These are phyloP conservation scores for Dentiscutata heterogama DNA, from an alignment of 371 early-diverging fungal species.

Conservation along the genomic window DNA sequence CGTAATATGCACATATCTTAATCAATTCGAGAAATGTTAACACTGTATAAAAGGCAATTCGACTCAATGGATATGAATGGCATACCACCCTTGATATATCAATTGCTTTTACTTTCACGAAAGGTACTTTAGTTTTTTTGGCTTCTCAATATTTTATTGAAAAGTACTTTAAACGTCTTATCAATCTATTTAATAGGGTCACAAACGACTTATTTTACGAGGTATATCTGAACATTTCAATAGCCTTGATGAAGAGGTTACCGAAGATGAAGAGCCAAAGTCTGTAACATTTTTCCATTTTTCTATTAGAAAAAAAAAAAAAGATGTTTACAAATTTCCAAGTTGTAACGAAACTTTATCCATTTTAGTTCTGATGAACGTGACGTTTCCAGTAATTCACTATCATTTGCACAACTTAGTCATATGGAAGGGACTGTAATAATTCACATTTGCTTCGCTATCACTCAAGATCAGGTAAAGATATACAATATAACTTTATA, in stretches of 20 bases:
- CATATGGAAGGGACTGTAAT: conserved; percentile 69
- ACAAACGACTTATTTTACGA: conserved; percentile 58
- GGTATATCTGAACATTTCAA: conserved; percentile 61
- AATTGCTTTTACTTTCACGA: conserved; percentile 64
- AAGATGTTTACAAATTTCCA: neutral
- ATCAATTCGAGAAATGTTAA: neutral
- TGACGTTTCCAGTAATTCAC: neutral
- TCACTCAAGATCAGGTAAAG: conserved; percentile 68
- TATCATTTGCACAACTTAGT: conserved; percentile 52
- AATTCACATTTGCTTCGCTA: conserved; percentile 69
- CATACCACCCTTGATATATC: conserved; percentile 66
- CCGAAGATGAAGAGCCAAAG: neutral
- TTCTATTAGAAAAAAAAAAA: neutral
- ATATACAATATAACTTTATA: neutral
- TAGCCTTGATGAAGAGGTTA: conserved; percentile 50
- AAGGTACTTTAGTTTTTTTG: conserved; percentile 56
- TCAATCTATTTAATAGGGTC: conserved; percentile 51
- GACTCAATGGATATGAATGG: conserved; percentile 63
- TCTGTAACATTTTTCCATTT: neutral
- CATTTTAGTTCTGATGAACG: conserved; percentile 30
- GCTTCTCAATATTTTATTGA: neutral
- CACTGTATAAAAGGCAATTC: conserved; percentile 54
- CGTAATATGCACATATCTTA: no score
- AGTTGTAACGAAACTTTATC: neutral
- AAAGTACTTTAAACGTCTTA: neutral